Evolutionary conservation across 192 early-diverging fungal species (phyloP).

Genomic region (Gryganskiella cystojenkinii): DNA sequence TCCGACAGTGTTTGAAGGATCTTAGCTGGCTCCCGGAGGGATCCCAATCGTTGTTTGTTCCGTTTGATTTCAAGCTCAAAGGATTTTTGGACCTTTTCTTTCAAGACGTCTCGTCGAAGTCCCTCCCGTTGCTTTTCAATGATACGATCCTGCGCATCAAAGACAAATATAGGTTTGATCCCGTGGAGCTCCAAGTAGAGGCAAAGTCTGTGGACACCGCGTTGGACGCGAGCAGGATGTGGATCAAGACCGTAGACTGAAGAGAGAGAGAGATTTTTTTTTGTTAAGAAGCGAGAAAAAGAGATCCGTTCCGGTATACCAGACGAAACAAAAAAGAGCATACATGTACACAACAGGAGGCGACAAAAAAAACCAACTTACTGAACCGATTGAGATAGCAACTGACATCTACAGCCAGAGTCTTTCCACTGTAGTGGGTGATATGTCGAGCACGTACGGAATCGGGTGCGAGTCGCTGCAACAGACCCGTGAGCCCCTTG

Average conservation of each 20-base stretch:
- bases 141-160: conserved; percentile 67
- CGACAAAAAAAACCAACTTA: too few relatives aligned
- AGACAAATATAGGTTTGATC: conserved; percentile 76
- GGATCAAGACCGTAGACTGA: conserved; percentile 53
- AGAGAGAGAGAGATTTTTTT: background rate
- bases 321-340: too few relatives aligned
- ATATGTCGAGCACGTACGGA: conserved; percentile 51
- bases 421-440: conserved; percentile 53
- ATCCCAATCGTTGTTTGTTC: conserved; percentile 41
- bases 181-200: conserved; percentile 56
- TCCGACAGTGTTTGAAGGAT: conserved; percentile 1
- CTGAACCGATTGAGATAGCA: conserved; percentile 68
- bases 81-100: conserved; percentile 37
- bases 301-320: too few relatives aligned
- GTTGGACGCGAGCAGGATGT: conserved; percentile 62
- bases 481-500: conserved; percentile 61
- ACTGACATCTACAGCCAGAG: conserved; percentile 64
- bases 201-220: conserved; percentile 69
- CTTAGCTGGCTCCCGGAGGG: conserved; percentile 14
- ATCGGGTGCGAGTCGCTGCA: conserved; percentile 61
- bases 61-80: conserved; percentile 54
- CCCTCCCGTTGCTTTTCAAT: conserved; percentile 65
- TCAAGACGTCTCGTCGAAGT: conserved; percentile 27
- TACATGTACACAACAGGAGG: too few relatives aligned
- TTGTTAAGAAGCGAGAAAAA: background rate